A percentile compares a stretch with the other conserved stretches of the same genome.
Evolutionary conservation across 176 grass and related monocot species (phyloP).

Genomic region (Tillandsia fasciculata): DNA sequence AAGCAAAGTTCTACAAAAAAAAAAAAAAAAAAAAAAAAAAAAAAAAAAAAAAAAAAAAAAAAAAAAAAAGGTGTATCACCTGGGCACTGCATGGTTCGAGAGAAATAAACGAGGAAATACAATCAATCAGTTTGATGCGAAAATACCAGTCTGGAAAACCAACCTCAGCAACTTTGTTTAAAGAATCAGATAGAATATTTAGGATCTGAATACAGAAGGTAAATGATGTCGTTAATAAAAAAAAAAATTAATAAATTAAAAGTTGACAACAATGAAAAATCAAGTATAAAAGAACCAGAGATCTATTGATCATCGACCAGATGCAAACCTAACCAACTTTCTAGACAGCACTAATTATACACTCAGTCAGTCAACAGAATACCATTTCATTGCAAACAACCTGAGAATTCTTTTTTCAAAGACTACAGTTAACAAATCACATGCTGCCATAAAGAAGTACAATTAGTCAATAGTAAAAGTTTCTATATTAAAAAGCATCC

Average conservation of each 20-base stretch:
- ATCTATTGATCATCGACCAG: too few species aligned
- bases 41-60: background rate
- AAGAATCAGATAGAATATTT: constrained; percentile 42
- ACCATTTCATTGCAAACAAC: too few species aligned
- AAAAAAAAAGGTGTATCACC: constrained; percentile 26
- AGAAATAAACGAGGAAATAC: constrained; percentile 61
- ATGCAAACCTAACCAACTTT: too few species aligned
- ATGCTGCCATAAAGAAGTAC: too few species aligned
- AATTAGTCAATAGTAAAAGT: too few species aligned
- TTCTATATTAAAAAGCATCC: too few species aligned
- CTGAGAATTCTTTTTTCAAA: too few species aligned
- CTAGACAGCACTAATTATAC: too few species aligned
- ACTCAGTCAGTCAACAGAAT: too few species aligned
- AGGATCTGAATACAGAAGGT: constrained; percentile 36
- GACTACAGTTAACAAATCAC: too few species aligned
- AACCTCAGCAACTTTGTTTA: constrained; percentile 47
- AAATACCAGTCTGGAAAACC: constrained; percentile 51
- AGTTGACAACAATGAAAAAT: too few species aligned
- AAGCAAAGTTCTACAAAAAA: background rate
- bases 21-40: background rate
- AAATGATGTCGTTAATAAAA: background rate
- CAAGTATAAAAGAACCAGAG: too few species aligned
- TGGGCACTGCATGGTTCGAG: constrained; percentile 63
- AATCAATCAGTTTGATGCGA: constrained; percentile 73
- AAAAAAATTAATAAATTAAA: background rate